Percentiles rank a stretch among this genome's conserved stretches.
Evolutionary conservation across 257 asterid species (phyloP).

Genomic region (Solanum phureja): DNA sequence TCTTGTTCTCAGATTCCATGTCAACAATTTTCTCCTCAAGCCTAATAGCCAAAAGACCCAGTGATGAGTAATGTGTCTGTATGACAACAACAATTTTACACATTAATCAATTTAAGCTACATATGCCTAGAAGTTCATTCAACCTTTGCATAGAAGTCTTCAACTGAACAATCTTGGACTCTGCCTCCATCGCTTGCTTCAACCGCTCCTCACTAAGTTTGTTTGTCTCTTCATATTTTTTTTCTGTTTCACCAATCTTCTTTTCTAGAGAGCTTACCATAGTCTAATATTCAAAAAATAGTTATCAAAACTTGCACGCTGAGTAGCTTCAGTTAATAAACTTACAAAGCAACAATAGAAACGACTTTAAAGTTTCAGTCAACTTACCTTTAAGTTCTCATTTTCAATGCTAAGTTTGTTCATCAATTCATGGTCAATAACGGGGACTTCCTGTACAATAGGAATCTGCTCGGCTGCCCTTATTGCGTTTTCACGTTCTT

Average conservation of each 20-base stretch:
- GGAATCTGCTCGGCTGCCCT: slow-evolving; percentile 55
- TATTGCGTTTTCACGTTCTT: slow-evolving; percentile 60
- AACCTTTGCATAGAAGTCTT: slow-evolving; percentile 80
- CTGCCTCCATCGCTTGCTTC: slow-evolving; percentile 91
- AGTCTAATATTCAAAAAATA: slow-evolving; percentile 32
- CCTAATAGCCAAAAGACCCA: slow-evolving; percentile 21
- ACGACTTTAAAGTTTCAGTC: neutral
- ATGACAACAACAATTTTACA: neutral
- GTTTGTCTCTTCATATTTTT: slow-evolving; percentile 80
- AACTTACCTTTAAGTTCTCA: slow-evolving; percentile 64
- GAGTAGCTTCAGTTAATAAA: neutral
- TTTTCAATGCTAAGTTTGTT: slow-evolving; percentile 72
- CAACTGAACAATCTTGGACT: slow-evolving; percentile 76
- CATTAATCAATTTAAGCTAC: neutral
- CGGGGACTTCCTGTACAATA: slow-evolving; percentile 74
- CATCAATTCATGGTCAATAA: slow-evolving; percentile 77
- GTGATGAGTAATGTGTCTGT: neutral
- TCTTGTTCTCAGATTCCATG: slow-evolving; percentile 84
- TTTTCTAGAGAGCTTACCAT: slow-evolving; percentile 75
- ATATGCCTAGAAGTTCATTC: neutral
- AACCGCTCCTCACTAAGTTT: slow-evolving; percentile 88
- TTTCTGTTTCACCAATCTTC: slow-evolving; percentile 85
- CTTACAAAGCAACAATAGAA: neutral
- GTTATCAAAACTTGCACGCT: neutral
- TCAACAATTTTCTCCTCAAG: slow-evolving; percentile 84